Base-by-base conservation (phyloP, 805 yeast species). In the Isabelozyma pseudorhagii region DNA sequence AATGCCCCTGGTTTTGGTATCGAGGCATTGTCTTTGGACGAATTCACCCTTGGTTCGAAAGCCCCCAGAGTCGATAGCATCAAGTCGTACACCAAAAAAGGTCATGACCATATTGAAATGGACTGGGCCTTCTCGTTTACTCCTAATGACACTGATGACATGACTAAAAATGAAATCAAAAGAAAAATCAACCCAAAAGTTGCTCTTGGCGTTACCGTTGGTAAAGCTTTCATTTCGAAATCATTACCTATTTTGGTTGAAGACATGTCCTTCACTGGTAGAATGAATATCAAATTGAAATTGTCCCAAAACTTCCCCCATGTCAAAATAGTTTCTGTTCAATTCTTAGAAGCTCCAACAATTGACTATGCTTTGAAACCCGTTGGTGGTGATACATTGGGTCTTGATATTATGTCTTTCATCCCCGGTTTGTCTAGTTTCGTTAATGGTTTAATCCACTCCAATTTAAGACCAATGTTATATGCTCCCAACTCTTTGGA, bases 351-450 rank as follows among this genome's bases (percentile, higher is more conserved):
- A 64, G 86, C 93, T 15, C 94, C 94, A 38, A 75, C 78, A 29
- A 85, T 88, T 61, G 92, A 85, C 62, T 88, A 87, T 64, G 85
- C 83, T 17, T 79, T 88, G 73, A 88, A 88, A 63, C 96, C 96
- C 8, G 86, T 88, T 47, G 94, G 94, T 64, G 94, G 96, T 70
- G 93, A 88, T 63, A 84, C 92, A n/a, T 77, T 88, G 52, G 96
- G 96, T 53, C 62, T 88, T 42, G 96, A 88, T 69, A 80, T 88
- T 57, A 88, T 88, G 96, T 83, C 92, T 3, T 77, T 87, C 57
- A 78, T 88, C 54, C 96, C 96, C 4, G 94, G 94, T 53, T 79
- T 88, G 61, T 78, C 89, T 21, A 73, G 83, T 3, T 83, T 87
- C 60, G 91, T 88, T 47, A 87, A 84, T 54, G 75, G 79, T 18